Evolutionary conservation across 2,329 filamentous ascomycete genomes (phyloP), one percentile per base, ranked within the genome.

Genomic region (Aspergillus fructus): DNA sequence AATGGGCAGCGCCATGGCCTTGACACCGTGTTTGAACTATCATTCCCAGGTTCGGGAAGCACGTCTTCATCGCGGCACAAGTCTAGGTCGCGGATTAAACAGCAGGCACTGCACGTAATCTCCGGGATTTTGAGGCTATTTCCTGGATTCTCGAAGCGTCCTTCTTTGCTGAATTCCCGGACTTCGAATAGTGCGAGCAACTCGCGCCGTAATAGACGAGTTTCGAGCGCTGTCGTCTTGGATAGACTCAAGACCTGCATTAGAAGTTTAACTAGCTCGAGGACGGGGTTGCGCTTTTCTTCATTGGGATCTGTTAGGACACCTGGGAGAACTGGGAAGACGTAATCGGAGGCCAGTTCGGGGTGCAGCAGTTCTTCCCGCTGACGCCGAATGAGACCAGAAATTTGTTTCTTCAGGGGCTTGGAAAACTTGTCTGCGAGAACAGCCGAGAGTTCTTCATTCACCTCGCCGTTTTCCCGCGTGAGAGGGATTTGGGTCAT

Each of bases 201-300:
- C 59, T 97, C 93, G 66, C 96, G 96, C 53, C 96, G 87, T 1
- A 99, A 82, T 2, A 96, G 80, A 5, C 94, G 87, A 3, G 91
- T 92, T 75, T 97, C 93, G 48, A 96, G 85, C 0, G 87, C 89
- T 66, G 96, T 94, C 65, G 91, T 91, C 74, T 93, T 94, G 76
- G 96, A 94, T 1, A 99, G 84, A 34, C 86, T 90, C 5, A 99
- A 81, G 9, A 99, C 89, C 71, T 97, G 93, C 86, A 96, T 96
- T 43, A 99, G 83, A 17, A 85, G 86, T 75, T 97, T 99, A 66
- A 96, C 91, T 3, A 99, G 85, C 73, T 97, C 93, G 1, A 99
- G 83, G 0, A 91, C 86, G 0, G 93, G 90, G 67, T 94, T 93
- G 58, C 80, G 81, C 50, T 78, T 76, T 45, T 75, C 91, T 88